Evolutionary conservation across 179 eudicot species (phyloP), one percentile per base, ranked within the genome.

Genomic region (Amaranthus tricolor): DNA sequence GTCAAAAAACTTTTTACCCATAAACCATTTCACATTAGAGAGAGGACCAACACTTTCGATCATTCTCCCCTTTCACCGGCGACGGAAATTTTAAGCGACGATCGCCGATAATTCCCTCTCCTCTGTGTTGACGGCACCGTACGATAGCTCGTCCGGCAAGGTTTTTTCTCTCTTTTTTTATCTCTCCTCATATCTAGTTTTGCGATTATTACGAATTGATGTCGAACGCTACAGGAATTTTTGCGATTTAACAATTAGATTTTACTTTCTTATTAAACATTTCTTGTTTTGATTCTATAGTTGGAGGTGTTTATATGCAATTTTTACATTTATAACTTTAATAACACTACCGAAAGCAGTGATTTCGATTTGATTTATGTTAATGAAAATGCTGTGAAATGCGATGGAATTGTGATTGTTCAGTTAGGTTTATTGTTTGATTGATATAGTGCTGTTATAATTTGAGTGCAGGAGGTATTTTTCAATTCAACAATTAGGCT

Each of bases 21-120:
- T 48, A 66, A 66, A 11, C 43, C 70, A 66, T 49, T 31, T 66
- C 40, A 49, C 31, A 17, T 47, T 2, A 44, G 1, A 60, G 55
- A n/a, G 20, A 50, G 55, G 40, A 31, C 40, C 40, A 50, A 51
- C 24, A 17, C 1, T 45, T 65, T 14, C 19, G 17, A 21, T 19
- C 63, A 53, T 72, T 53, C 40, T 52, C 58, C 63, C 72, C 62
- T 65, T 53, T 59, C 66, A 72, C 74, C 77, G 80, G 77, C 77
- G 74, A 72, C 45, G 8, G 48, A 9, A 6, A 60, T 59, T 14
- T 8, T 14, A 11, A 15, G 7, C 58, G 15, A 5, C 58, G 15
- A n/a, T 21, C 71, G 6, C 55, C 21, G 4, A 49, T 9, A 6
- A 54, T 45, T 45, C 54, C 43, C 67, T 19, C 55, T 70, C 74